Evolutionary conservation across 1,284 basidiomycete genomes (phyloP).

Genomic region (Moesziomyces sp.): DNA sequence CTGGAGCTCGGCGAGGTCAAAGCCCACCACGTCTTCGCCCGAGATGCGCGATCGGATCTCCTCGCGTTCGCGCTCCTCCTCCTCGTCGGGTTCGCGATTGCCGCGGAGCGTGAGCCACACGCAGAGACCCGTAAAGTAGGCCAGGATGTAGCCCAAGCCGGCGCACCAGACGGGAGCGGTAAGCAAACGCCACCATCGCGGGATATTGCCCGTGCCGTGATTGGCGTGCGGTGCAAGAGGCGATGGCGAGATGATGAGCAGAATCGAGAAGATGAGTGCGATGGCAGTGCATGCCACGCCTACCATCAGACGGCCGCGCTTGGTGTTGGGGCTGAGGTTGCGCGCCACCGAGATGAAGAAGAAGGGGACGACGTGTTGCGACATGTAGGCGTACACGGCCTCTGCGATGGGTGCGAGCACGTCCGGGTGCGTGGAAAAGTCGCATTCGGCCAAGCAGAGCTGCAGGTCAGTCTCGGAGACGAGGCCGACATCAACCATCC

Average conservation of each 20-base stretch:
- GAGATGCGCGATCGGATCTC: conserved; percentile 46
- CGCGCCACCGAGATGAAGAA: conserved; percentile 49
- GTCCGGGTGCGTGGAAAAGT: conserved; percentile 50
- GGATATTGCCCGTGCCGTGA: conserved; percentile 20
- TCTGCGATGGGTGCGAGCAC: conserved; percentile 46
- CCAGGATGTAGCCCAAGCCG: conserved; percentile 53
- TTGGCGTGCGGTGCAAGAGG: conserved; percentile 37
- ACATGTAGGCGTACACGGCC: conserved; percentile 46
- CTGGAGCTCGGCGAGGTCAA: conserved; percentile 36
- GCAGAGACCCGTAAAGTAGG: conserved; percentile 56
- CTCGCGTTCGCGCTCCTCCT: conserved; percentile 45
- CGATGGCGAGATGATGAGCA: conserved; percentile 44
- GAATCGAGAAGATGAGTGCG: conserved; percentile 44
- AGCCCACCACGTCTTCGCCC: conserved; percentile 39
- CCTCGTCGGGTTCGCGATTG: conserved; percentile 52
- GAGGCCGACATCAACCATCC: conserved; percentile 57
- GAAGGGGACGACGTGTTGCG: conserved; percentile 49
- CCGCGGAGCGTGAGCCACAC: conserved; percentile 58
- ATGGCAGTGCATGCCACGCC: conserved; percentile 39
- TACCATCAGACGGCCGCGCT: conserved; percentile 47
- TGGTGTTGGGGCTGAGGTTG: conserved; percentile 50
- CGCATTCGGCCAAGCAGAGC: conserved; percentile 32
- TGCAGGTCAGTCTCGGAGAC: conserved; percentile 38
- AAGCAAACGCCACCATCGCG: conserved; percentile 49
- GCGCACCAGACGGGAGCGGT: conserved; percentile 53